These are phyloP conservation scores for Thelephora aurantiotincta DNA, from an alignment of 768 basidiomycete species.

Conservation along the genomic window DNA sequence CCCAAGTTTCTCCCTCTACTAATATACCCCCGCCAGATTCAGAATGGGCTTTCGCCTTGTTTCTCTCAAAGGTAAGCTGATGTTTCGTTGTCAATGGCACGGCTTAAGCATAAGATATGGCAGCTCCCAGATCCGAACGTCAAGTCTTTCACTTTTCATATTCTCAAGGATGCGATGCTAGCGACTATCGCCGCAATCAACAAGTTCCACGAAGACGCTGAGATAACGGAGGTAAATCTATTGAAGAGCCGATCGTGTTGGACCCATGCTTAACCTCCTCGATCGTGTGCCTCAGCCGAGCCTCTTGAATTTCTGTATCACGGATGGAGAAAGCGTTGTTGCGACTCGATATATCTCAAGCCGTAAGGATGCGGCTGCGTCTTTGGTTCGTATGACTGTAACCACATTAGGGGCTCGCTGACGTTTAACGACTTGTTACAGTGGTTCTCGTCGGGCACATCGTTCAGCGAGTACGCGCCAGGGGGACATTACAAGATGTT, in stretches of 20 bases:
- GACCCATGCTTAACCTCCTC: neutral
- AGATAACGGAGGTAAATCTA: conserved; percentile 48
- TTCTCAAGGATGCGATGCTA: conserved; percentile 75
- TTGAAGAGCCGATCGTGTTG: neutral
- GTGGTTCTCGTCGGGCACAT: conserved; percentile 95
- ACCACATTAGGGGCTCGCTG: too few species aligned
- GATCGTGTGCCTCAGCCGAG: conserved; percentile 41
- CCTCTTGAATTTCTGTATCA: conserved; percentile 91
- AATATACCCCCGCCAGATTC: conserved; percentile 42
- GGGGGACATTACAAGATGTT: conserved; percentile 93
- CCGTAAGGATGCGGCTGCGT: conserved; percentile 82
- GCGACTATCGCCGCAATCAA: conserved; percentile 78
- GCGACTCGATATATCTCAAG: conserved; percentile 94
- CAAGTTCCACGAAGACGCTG: conserved; percentile 52
- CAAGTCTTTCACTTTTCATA: conserved; percentile 52
- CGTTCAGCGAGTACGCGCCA: conserved; percentile 79
- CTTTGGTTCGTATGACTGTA: conserved; percentile 38
- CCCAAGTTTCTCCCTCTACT: neutral
- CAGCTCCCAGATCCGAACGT: conserved; percentile 77
- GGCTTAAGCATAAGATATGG: neutral
- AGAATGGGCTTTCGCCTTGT: conserved; percentile 93
- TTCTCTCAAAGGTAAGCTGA: conserved; percentile 57
- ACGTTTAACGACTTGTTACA: conserved; percentile 14
- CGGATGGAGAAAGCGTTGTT: conserved; percentile 88
- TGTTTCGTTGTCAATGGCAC: neutral